Base-by-base conservation (phyloP, 2,329 filamentous ascomycete species). In the Fusarium sp. region DNA sequence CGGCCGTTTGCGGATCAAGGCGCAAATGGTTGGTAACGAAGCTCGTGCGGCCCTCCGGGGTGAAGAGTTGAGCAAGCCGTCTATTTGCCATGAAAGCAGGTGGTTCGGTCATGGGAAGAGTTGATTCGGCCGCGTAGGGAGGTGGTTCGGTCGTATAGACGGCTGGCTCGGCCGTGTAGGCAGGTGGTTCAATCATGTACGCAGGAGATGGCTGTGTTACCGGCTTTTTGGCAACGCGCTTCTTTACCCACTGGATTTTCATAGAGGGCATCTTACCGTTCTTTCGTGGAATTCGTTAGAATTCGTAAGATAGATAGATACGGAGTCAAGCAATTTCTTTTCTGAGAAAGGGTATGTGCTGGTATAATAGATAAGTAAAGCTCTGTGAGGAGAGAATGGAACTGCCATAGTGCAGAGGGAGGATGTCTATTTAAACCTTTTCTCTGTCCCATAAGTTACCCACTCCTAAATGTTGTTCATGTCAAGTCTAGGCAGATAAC, bases 211-310 rank as follows among this genome's bases (percentile, higher is more conserved):
- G 27, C 27, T 25, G 25, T 25, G 25, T 25, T 25, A 17, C 11
- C 14, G 45, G n/a, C 14, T 31, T n/a, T 4, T 47, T 31, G 13
- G n/a, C 27, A 8, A 14, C 14, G 0, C 1, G 4, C 10, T 31
- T 17, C 45, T 31, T 47, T 4, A 12, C 10, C 45, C 27, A n/a
- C 45, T 31, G 27, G 0, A 47, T 7, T 31, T 17, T 3, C 0
- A 31, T 4, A 2, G 17, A 17, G 0, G 27, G 3, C 47, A 50
- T 50, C 2, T 14, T 7, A 7, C 3, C 7, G 15, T 18, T 25
- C 2, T 2, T 22, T 4, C 5, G 5, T 4, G 1, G 6, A 14
- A 5, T 4, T 14, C 10, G 0, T 10, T 2, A 18, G 1, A 18
- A 7, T 33, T 0, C 18, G 11, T 14, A 7, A 11, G 29, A 14